Conservation (phyloP, 805 yeast species). For the Clavispora santaluciae region DNA sequence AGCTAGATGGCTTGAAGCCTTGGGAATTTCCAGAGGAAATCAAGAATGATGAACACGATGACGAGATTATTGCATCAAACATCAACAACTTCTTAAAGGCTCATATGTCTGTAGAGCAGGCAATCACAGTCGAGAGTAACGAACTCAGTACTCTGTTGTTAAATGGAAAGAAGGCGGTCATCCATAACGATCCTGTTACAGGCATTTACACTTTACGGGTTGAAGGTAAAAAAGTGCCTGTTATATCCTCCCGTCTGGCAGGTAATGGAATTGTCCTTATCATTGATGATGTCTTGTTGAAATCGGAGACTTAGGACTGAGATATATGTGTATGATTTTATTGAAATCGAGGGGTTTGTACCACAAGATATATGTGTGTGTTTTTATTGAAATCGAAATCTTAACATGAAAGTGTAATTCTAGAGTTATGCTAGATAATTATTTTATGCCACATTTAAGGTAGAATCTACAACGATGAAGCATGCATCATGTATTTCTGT, state of each 20-base stretch:
- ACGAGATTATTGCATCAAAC: conserved; percentile 45
- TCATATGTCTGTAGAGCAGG: conserved; percentile 38
- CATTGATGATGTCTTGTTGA: conserved; percentile 30
- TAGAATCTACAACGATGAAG: no score
- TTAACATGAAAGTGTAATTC: no score
- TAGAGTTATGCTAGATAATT: neutral
- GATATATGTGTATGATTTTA: neutral
- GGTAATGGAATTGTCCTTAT: conserved; percentile 38
- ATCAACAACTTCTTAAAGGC: conserved; percentile 54
- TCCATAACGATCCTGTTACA: conserved; percentile 15
- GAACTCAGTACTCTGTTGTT: conserved; percentile 14
- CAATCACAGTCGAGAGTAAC: neutral
- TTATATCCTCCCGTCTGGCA: conserved; percentile 25
- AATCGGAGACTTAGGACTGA: conserved; percentile 11
- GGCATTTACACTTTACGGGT: conserved; percentile 16
- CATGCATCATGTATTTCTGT: neutral
- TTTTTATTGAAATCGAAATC: no score
- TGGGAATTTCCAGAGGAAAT: conserved; percentile 72
- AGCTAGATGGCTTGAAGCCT: conserved; percentile 58
- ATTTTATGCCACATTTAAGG: no score
- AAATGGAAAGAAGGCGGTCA: conserved; percentile 19
- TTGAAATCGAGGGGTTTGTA: no score
- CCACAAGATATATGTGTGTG: no score
- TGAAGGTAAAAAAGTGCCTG: conserved; percentile 17
- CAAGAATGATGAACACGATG: conserved; percentile 28